A percentile compares a stretch with the other conserved stretches of the same genome.
These are phyloP conservation scores for Xylariaceae sp. DNA, from an alignment of 2,329 filamentous ascomycete genomes.

Conservation along the genomic window DNA sequence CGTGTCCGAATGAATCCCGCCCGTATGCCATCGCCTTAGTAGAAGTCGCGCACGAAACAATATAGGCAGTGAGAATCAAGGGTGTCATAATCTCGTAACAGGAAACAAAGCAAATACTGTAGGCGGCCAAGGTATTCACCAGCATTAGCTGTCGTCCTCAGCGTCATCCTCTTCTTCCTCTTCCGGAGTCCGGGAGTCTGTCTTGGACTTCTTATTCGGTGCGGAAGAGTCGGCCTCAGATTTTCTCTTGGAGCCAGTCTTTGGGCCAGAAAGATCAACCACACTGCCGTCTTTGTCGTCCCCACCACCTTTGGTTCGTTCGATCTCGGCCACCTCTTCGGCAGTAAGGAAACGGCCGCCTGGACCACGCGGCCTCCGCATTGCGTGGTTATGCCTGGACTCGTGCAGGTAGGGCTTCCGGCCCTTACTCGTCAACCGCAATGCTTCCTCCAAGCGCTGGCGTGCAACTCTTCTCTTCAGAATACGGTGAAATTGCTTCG, in stretches of 20 bases:
- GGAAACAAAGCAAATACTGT: constrained; percentile 28
- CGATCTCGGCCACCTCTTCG: constrained; percentile 90
- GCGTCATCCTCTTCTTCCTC: constrained; percentile 45
- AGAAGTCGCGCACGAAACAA: constrained; percentile 27
- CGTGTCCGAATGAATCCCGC: constrained; percentile 28
- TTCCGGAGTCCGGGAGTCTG: constrained; percentile 40
- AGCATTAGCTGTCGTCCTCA: constrained; percentile 40
- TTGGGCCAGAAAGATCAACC: constrained; percentile 28
- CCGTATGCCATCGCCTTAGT: constrained; percentile 24
- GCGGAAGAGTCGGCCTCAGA: constrained; percentile 48
- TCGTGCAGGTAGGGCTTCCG: constrained; percentile 97
- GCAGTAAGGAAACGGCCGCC: constrained; percentile 95
- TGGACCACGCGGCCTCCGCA: constrained; percentile 89
- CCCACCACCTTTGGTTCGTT: constrained; percentile 56
- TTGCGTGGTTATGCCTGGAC: constrained; percentile 95
- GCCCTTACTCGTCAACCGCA: constrained; percentile 90
- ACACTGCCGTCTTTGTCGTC: constrained; percentile 38
- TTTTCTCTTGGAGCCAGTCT: constrained; percentile 58
- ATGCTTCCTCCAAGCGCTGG: constrained; percentile 88
- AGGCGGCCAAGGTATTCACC: constrained; percentile 3
- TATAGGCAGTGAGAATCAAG: constrained; percentile 31
- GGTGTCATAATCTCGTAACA: constrained; percentile 35
- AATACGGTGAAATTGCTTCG: constrained; percentile 97
- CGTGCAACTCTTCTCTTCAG: constrained; percentile 89
- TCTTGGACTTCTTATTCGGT: constrained; percentile 54